phyloP scores from a whole-genome alignment of 805 yeast genomes.

The Candida glaebosa region DNA sequence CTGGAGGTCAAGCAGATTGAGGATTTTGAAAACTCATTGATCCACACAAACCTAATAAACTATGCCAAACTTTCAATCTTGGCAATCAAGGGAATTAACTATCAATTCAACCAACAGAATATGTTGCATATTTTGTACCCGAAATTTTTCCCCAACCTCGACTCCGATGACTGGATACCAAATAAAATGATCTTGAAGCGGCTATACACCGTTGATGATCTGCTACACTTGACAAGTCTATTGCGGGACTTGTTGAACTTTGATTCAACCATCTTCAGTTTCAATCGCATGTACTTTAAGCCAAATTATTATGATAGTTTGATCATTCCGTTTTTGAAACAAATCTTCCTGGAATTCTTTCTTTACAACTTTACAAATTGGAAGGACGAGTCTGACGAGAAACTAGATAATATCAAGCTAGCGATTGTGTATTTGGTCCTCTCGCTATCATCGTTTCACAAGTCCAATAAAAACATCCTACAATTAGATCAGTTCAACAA shows the following conservation, averaged over 20 bases:
- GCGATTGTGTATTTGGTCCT: constrained; percentile 22
- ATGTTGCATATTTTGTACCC: constrained; percentile 43
- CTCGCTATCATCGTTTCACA: constrained; percentile 20
- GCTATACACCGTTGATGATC: constrained; percentile 6
- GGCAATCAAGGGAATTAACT: constrained; percentile 39
- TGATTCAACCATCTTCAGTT: constrained; percentile 19
- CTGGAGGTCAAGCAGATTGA: neutral
- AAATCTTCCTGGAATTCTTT: constrained; percentile 27
- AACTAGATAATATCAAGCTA: constrained; percentile 15
- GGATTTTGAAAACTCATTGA: constrained; percentile 20
- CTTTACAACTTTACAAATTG: constrained; percentile 13
- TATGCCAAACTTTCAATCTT: constrained; percentile 37
- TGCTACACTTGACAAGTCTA: constrained; percentile 16
- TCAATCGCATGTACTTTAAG: constrained; percentile 20
- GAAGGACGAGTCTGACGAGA: constrained; percentile 8
- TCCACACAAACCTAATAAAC: constrained; percentile 32
- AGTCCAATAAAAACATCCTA: constrained; percentile 7
- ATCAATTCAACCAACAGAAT: constrained; percentile 37
- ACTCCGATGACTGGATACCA: constrained; percentile 39
- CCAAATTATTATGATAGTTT: constrained; percentile 26
- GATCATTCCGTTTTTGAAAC: constrained; percentile 28
- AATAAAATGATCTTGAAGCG: constrained; percentile 11
- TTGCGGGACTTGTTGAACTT: constrained; percentile 19
- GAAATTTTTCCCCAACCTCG: constrained; percentile 40
- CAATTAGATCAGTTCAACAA: constrained; percentile 5